A percentile compares a stretch with the other conserved stretches of the same genome.
Evolutionary conservation across 1,284 basidiomycete genomes (phyloP).

Genomic region (Cutaneotrichosporon cavernicola): DNA sequence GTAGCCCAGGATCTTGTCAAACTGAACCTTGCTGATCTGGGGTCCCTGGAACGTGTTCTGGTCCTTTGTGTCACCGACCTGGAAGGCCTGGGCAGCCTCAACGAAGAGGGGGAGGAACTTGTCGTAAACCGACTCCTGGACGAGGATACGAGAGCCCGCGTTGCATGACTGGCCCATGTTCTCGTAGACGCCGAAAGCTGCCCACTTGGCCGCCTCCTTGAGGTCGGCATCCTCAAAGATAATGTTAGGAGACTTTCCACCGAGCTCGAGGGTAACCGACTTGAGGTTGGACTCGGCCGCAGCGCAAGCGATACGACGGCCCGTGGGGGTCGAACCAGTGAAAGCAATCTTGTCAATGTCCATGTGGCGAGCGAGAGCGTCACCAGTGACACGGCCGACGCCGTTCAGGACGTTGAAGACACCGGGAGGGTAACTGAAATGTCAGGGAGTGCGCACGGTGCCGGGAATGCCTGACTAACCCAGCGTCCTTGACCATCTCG

Average conservation of each 20-base stretch:
- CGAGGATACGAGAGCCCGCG: constrained; percentile 62
- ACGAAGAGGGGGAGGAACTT: constrained; percentile 69
- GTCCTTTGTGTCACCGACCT: constrained; percentile 71
- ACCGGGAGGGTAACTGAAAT: constrained; percentile 68
- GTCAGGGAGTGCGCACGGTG: neutral
- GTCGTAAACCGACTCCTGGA: constrained; percentile 76
- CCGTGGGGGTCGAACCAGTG: constrained; percentile 65
- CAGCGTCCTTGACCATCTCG: constrained; percentile 71
- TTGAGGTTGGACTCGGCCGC: constrained; percentile 76
- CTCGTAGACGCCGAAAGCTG: constrained; percentile 25
- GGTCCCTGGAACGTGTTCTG: constrained; percentile 73
- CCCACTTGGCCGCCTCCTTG: constrained; percentile 30
- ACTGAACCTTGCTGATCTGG: constrained; percentile 79
- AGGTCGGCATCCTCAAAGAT: constrained; percentile 22
- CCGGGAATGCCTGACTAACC: constrained; percentile 35
- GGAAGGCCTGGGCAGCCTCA: constrained; percentile 63
- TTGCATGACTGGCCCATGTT: constrained; percentile 26
- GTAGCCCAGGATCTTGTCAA: constrained; percentile 82
- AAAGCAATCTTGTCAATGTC: constrained; percentile 68
- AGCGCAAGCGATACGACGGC: constrained; percentile 77
- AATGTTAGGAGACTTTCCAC: constrained; percentile 49
- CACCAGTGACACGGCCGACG: constrained; percentile 57
- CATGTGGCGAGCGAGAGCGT: constrained; percentile 64
- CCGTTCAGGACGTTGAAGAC: constrained; percentile 83
- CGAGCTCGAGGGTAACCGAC: constrained; percentile 58